Evolutionary conservation across 805 yeast genomes (phyloP), one percentile per base, ranked within the genome.

Genomic region (Deakozyma indianensis): DNA sequence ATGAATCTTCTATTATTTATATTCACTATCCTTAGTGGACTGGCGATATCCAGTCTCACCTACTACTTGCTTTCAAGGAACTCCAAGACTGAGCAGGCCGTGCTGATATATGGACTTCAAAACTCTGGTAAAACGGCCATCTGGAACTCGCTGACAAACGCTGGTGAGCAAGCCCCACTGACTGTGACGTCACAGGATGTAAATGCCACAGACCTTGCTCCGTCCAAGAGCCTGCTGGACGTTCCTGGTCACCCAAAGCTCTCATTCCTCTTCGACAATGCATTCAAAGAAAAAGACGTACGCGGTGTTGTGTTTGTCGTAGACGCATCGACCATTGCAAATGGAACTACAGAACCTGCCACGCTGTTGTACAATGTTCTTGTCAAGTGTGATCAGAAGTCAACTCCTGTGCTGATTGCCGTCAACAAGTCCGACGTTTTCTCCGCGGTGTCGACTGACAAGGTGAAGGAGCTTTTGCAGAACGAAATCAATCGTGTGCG

Each of bases 191-290:
- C 81, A 0, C 74, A 73, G 49, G 73, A 68, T 44, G 67, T 73
- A n/a, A 74, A 67, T 54, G 63, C 56, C 53, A 69, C 60, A 47
- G 62, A 55, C 46, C 71, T 66, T 56, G 75, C 71, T n/a, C 14
- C 28, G 7, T 7, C 7, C 9, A 7, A 5, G 11, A 9, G 18
- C 49, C 60, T 88, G 35, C 70, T 81, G 44, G 97, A 90, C 56
- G 78, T 78, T 50, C 98, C 98, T 1, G 96, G 96, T n/a, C 87
- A 83, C 63, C 65, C 73, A 46, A 86, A 85, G 61, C 74, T 88
- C 52, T 74, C 73, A 45, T 74, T 75, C 47, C 64, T 79, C 43
- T 66, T 77, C 27, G 51, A 67, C 48, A 71, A 73, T 45, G 72
- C 73, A 47, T 65, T 71, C 51, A 14, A 25, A 25, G 65, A 67